A percentile compares a stretch with the other conserved stretches of the same genome.
Conservation (phyloP, 768 basidiomycete species). For the Hygrophorus russula region DNA sequence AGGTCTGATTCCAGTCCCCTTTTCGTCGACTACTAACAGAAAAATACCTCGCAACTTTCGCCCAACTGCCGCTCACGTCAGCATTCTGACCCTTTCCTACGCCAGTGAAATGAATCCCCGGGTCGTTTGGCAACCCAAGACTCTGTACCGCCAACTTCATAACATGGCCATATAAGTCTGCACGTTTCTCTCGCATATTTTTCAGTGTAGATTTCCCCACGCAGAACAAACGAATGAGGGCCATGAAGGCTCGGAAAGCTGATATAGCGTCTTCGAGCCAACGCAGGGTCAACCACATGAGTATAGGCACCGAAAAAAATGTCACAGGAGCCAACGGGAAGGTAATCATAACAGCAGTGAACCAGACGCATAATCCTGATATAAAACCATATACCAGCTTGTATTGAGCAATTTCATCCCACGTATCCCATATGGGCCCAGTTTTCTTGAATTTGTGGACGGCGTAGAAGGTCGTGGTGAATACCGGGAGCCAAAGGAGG, state of each 20-base stretch:
- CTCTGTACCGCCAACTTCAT: slow-evolving; percentile 48
- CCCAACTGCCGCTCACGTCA: slow-evolving; percentile 55
- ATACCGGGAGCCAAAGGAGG: slow-evolving; percentile 74
- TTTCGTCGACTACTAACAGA: slow-evolving; percentile 70
- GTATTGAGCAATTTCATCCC: slow-evolving; percentile 85
- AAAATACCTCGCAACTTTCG: slow-evolving; percentile 64
- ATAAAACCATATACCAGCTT: slow-evolving; percentile 77
- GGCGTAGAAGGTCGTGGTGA: slow-evolving; percentile 55
- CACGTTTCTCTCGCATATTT: slow-evolving; percentile 40
- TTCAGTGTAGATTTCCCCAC: slow-evolving; percentile 50
- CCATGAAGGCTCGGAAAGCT: slow-evolving; percentile 61
- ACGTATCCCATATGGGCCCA: slow-evolving; percentile 77
- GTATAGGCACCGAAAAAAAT: slow-evolving; percentile 45
- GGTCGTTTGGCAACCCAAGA: slow-evolving; percentile 56
- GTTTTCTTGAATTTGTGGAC: slow-evolving; percentile 71
- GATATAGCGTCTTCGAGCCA: slow-evolving; percentile 83
- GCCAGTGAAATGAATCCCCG: slow-evolving; percentile 52
- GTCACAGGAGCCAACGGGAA: slow-evolving; percentile 52
- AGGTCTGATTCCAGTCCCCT: slow-evolving; percentile 83
- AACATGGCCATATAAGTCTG: slow-evolving; percentile 50
- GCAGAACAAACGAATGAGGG: slow-evolving; percentile 49
- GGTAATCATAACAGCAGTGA: slow-evolving; percentile 39
- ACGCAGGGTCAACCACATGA: slow-evolving; percentile 86
- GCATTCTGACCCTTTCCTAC: slow-evolving; percentile 62
- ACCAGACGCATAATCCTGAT: slow-evolving; percentile 64